Evolutionary conservation across 495 filamentous ascomycete species (phyloP).

Genomic region (Hypoxylon rickii): DNA sequence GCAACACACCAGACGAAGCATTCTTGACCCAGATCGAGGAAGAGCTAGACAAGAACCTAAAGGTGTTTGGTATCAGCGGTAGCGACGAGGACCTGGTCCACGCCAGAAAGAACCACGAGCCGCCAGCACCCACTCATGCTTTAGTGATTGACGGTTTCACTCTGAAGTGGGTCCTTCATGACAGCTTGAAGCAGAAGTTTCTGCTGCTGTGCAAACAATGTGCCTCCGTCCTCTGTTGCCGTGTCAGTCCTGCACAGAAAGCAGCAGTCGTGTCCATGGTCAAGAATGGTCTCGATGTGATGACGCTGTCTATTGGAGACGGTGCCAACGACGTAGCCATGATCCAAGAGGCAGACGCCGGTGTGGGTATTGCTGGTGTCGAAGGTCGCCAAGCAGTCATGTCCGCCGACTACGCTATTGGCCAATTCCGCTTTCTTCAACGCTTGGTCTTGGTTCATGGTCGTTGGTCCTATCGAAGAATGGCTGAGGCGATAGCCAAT

Average conservation of each 20-base stretch:
- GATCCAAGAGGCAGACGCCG: constrained; percentile 99
- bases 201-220: constrained; percentile 96
- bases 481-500: constrained; percentile 94
- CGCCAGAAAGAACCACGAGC: constrained; percentile 79
- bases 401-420: constrained; percentile 98
- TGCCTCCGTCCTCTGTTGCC: constrained; percentile 94
- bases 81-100: constrained; percentile 82
- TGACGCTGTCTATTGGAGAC: constrained; percentile 96
- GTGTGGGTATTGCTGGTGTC: constrained; percentile 96
- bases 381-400: constrained; percentile 98
- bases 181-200: constrained; percentile 85
- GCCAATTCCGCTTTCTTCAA: constrained; percentile 93
- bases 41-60: constrained; percentile 74
- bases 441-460: constrained; percentile 94
- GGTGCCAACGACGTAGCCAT: constrained; percentile 99
- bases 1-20: constrained; percentile 39
- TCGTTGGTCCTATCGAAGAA: constrained; percentile 90
- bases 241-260: constrained; percentile 96
- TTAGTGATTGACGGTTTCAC: constrained; percentile 96
- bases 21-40: constrained; percentile 62
- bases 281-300: constrained; percentile 90
- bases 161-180: constrained; percentile 84
- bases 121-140: constrained; percentile 89
- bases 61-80: constrained; percentile 77
- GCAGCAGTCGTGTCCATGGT: constrained; percentile 97